Percentiles rank a stretch among this genome's conserved stretches.
Conservation (phyloP, 768 basidiomycete species). For the Russula sp. region DNA sequence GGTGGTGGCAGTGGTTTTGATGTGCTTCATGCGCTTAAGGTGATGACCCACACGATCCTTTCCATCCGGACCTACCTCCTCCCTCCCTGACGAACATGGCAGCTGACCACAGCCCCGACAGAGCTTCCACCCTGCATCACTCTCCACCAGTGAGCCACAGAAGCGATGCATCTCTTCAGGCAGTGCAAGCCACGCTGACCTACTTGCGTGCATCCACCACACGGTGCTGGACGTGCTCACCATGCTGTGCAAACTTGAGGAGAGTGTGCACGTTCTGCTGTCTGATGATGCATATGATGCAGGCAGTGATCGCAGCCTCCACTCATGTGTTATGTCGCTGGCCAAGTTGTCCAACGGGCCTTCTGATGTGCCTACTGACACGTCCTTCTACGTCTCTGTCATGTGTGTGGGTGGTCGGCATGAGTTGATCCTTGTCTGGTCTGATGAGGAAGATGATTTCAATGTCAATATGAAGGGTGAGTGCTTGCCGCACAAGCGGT, state of each 20-base stretch:
- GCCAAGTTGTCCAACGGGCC: constrained; percentile 24
- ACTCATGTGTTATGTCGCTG: constrained; percentile 42
- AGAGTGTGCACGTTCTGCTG: constrained; percentile 63
- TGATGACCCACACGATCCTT: constrained; percentile 73
- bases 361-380: constrained; percentile 46
- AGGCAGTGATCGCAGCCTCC: constrained; percentile 52
- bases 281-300: constrained; percentile 79
- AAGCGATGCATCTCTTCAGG: constrained; percentile 31
- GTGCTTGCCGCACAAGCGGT: constrained; percentile 48
- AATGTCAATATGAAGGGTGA: constrained; percentile 43
- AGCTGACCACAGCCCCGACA: constrained; percentile 27
- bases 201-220: constrained; percentile 61
- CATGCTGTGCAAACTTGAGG: constrained; percentile 76
- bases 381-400: constrained; percentile 59
- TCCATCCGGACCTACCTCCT: constrained; percentile 75
- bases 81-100: constrained; percentile 60
- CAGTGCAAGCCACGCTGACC: constrained; percentile 43
- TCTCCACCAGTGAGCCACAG: constrained; percentile 29
- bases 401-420: constrained; percentile 60
- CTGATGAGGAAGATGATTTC: constrained; percentile 49
- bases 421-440: constrained; percentile 73
- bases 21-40: constrained; percentile 65
- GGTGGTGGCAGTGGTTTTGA: constrained; percentile 33
- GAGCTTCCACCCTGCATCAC: constrained; percentile 49
- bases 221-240: constrained; percentile 80